Conservation (phyloP, 208 protist species). For the Trypanosoma vivax region DNA sequence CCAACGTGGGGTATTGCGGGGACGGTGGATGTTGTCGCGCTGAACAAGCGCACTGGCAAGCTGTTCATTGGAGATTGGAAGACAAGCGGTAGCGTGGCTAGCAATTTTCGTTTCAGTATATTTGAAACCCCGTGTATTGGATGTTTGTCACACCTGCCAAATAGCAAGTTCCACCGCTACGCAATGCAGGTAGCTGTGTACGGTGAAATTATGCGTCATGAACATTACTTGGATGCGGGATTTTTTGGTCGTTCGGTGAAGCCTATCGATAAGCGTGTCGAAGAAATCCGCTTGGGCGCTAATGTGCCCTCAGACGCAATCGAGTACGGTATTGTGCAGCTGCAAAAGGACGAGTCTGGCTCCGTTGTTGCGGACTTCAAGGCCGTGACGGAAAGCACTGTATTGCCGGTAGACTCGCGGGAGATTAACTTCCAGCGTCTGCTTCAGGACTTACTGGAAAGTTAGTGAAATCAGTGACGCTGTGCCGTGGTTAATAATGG, state of each 20-base stretch:
- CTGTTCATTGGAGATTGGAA: slow-evolving; percentile 87
- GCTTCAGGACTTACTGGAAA: slow-evolving; percentile 64
- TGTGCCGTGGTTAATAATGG: too few species aligned
- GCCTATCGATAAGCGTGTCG: slow-evolving; percentile 11
- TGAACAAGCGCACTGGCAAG: slow-evolving; percentile 50
- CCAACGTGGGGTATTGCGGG: slow-evolving; percentile 62
- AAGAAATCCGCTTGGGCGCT: slow-evolving; percentile 1
- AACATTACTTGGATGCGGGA: slow-evolving; percentile 53
- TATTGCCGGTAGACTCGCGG: slow-evolving; percentile 53
- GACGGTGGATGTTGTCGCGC: slow-evolving; percentile 76
- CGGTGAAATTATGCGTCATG: slow-evolving; percentile 58
- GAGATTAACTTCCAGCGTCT: slow-evolving; percentile 53
- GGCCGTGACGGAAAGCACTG: slow-evolving; percentile 37
- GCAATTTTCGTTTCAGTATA: slow-evolving; percentile 70
- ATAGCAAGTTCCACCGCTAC: slow-evolving; percentile 79
- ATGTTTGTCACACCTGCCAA: slow-evolving; percentile 74
- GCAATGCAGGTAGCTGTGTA: slow-evolving; percentile 81
- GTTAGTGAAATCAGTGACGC: too few species aligned
- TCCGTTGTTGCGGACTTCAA: slow-evolving; percentile 60
- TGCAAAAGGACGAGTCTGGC: slow-evolving; percentile 64
- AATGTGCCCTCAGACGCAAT: slow-evolving; percentile 22
- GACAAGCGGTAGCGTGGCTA: slow-evolving; percentile 66
- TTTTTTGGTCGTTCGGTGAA: slow-evolving; percentile 48
- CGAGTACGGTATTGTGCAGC: slow-evolving; percentile 79
- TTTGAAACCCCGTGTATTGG: slow-evolving; percentile 65